Evolutionary conservation across 805 yeast genomes (phyloP).

Genomic region (Suhomyces xylopsoci): DNA sequence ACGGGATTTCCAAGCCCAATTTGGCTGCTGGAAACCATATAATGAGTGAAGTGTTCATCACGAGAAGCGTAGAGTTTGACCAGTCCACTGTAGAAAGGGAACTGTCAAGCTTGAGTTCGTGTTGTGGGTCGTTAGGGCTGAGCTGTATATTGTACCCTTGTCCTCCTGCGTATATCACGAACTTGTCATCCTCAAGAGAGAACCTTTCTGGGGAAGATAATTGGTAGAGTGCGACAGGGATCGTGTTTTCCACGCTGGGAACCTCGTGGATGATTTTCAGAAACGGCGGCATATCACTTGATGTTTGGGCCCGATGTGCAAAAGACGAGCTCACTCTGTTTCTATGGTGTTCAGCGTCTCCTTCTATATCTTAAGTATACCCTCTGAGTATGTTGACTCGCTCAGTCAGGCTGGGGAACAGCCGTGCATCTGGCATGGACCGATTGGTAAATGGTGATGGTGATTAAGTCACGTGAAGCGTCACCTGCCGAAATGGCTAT

Average conservation of each 20-base stretch:
- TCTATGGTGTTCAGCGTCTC: neutral
- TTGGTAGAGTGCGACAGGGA: conserved; percentile 28
- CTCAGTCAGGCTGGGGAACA: neutral
- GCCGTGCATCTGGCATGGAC: neutral
- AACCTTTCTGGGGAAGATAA: conserved; percentile 39
- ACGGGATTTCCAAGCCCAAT: conserved; percentile 34
- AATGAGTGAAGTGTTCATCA: conserved; percentile 32
- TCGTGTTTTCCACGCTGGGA: conserved; percentile 44
- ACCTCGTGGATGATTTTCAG: conserved; percentile 16
- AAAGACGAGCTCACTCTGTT: neutral
- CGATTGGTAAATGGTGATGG: neutral
- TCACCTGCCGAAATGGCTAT: neutral
- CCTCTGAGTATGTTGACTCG: neutral
- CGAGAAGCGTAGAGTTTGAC: conserved; percentile 23
- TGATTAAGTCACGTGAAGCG: neutral
- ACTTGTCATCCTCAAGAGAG: conserved; percentile 36
- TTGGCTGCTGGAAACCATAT: conserved; percentile 24
- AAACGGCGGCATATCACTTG: conserved; percentile 2
- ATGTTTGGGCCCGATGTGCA: neutral
- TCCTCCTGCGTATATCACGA: conserved; percentile 42
- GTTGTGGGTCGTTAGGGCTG: conserved; percentile 13
- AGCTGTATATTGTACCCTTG: conserved; percentile 12
- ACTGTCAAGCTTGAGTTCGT: conserved; percentile 10
- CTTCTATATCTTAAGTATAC: neutral
- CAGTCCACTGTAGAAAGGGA: conserved; percentile 8